Conservation (phyloP, 805 yeast species). For the Candida alai region DNA sequence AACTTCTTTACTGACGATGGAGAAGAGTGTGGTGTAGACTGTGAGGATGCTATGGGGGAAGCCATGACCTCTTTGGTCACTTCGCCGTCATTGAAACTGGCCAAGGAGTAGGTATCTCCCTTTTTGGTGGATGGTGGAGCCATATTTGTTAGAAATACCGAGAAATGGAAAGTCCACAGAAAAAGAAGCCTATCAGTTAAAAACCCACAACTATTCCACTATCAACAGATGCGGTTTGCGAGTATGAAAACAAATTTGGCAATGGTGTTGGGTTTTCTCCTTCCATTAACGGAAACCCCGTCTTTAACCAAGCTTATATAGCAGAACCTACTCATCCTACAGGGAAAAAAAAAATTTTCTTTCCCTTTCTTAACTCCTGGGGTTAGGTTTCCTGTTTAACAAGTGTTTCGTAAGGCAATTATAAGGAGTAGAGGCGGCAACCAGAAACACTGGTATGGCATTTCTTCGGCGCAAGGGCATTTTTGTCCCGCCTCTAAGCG, state of each 20-base stretch:
- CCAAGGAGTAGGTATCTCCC: conserved; percentile 9
- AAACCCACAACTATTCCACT: background rate
- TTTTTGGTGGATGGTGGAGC: conserved; percentile 6
- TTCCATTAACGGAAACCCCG: conserved; percentile 3
- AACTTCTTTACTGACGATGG: conserved; percentile 3
- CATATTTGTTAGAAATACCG: conserved; percentile 1
- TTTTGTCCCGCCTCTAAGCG: no score
- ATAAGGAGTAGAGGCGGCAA: no score
- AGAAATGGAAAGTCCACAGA: background rate
- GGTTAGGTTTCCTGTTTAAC: no score
- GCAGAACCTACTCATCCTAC: no score
- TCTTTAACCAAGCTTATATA: no score
- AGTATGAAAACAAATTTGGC: background rate
- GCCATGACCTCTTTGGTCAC: background rate
- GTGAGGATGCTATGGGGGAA: background rate
- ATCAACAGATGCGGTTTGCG: background rate
- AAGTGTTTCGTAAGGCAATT: no score
- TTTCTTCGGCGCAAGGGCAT: no score
- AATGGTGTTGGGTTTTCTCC: background rate
- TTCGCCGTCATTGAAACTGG: conserved; percentile 9
- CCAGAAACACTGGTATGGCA: no score
- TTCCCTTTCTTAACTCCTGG: no score
- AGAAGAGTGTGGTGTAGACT: background rate
- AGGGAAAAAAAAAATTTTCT: no score
- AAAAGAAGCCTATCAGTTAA: background rate